Conservation (phyloP, 1,139 yeast species). For the Yamadazyma diospyri region DNA sequence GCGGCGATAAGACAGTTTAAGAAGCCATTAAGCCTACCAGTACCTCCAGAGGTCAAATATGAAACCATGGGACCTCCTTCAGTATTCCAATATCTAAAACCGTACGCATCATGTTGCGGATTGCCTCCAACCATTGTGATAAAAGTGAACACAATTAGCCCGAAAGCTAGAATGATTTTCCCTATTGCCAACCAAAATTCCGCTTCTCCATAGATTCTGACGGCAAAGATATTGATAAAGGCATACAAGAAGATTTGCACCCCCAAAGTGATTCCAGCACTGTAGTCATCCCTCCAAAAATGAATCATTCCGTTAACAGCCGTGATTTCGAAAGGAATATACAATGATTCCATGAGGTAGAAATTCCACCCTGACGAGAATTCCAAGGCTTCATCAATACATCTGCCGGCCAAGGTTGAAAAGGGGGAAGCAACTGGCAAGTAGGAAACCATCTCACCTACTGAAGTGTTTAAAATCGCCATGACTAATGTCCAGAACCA, state of each 20-base stretch:
- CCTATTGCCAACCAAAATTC: slow-evolving; percentile 79
- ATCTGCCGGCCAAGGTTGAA: slow-evolving; percentile 49
- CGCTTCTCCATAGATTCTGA: slow-evolving; percentile 67
- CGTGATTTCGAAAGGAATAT: slow-evolving; percentile 78
- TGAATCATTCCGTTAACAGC: slow-evolving; percentile 75
- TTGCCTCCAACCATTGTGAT: slow-evolving; percentile 85
- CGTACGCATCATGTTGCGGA: slow-evolving; percentile 59
- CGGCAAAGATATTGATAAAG: slow-evolving; percentile 66
- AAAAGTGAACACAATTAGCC: slow-evolving; percentile 66
- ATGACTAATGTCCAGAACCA: slow-evolving; percentile 49
- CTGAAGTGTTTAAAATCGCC: slow-evolving; percentile 57
- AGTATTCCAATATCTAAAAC: slow-evolving; percentile 59
- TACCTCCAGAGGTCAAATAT: slow-evolving; percentile 48
- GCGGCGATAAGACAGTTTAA: slow-evolving; percentile 57
- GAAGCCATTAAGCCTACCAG: slow-evolving; percentile 70
- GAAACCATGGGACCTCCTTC: slow-evolving; percentile 49
- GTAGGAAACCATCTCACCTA: slow-evolving; percentile 69
- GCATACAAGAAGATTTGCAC: slow-evolving; percentile 63
- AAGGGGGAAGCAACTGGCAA: slow-evolving; percentile 70
- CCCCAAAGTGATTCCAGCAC: slow-evolving; percentile 58
- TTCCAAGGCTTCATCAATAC: slow-evolving; percentile 63
- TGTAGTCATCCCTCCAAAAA: slow-evolving; percentile 73
- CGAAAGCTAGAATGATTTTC: slow-evolving; percentile 65
- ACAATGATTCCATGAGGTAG: slow-evolving; percentile 71
- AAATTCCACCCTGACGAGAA: slow-evolving; percentile 79